Base-by-base conservation (phyloP, 1,284 basidiomycete genomes). In the Marasmius tenuissimus region DNA sequence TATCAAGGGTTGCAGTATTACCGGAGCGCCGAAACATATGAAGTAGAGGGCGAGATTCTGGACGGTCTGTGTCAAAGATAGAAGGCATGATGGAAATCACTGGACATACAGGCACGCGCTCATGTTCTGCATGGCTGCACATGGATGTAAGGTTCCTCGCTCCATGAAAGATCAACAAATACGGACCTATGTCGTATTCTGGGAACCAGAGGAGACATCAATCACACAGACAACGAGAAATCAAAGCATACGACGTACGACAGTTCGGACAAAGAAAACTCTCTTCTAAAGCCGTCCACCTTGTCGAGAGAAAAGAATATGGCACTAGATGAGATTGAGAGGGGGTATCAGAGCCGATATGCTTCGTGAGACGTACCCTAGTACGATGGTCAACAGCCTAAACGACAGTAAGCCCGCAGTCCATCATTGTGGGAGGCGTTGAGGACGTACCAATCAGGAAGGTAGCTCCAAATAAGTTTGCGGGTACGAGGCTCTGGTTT, bases 191-290 rank as follows among this genome's bases (percentile, higher is more conserved):
- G 81, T 58, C 76, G 77, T 63, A 89, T 71, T n/a, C 77, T 79
- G 60, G 35, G 58, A 27, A 50, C 37, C 12, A 20, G n/a, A 35
- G 55, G 61, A 16, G 16, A 38, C 14, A 18, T 54, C 27, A 54
- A 58, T 65, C 27, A 65, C 57, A 39, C 57, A 39, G 40, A 53
- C 12, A 22, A 35, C 10, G 22, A 37, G 57, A 38, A 27, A 38
- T 20, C 33, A 54, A 54, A 57, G 48, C 39, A 34, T 39, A 42
- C 38, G 39, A 58, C 87, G 60, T 69, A 92, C 81, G 92, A 88
- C 11, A 87, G 87, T 73, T 97, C 94, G 42, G 81, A 79, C 12
- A 96, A 77, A 0, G 92, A 94, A 75, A 97, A 97, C 60, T 87
- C 84, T 59, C 96, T 81, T 68, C 91, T 85, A 75, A 91, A 97